Evolutionary conservation across 345 rosid species (phyloP), one percentile per base, ranked within the genome.

Genomic region (Jatropha curcas): DNA sequence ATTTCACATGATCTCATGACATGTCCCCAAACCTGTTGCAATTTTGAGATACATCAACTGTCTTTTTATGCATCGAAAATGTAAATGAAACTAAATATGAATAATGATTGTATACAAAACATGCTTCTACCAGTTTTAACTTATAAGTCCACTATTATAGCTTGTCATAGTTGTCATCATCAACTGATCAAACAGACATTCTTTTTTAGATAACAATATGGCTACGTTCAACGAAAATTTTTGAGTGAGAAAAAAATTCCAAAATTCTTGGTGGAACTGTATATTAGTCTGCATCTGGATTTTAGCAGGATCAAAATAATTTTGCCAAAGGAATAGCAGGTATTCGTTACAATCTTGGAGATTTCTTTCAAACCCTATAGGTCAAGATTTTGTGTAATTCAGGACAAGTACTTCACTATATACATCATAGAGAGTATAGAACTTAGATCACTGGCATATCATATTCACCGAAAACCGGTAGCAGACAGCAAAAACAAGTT

Each of bases 1-100:
- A 70, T 86, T 82, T 88, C 90, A 75, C 84, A 84, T 59, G 86
- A 74, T 52, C 73, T 84, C 88, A 89, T 84, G 77, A 89, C 73
- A 57, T 75, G 55, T 67, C 80, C 87, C 92, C 91, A 92, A 27
- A 92, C 76, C 92, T 92, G 78, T 66, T 9, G 34, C 24, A 58
- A n/a, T 51, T 37, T 67, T 37, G 4, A 56, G 51, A 46, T 45
- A 59, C 30, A 63, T 62, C 19, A 22, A 52, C 39, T 9, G 37
- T 5, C 4, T 27, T 4, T 24, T 62, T 19, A 37, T n/a, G 31
- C 60, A n/a, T 24, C 16, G n/a, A 50, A 61, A 27, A 10, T n/a
- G n/a, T n/a, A 19, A 16, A 45, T 11, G 22, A 27, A 31, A 27
- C 9, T 3, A 27, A 20, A 8, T 41, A 12, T 13, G 48, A 22